A percentile compares a stretch with the other conserved stretches of the same genome.
Conservation (phyloP, 2,329 filamentous ascomycete species). For the Claviceps sp. region DNA sequence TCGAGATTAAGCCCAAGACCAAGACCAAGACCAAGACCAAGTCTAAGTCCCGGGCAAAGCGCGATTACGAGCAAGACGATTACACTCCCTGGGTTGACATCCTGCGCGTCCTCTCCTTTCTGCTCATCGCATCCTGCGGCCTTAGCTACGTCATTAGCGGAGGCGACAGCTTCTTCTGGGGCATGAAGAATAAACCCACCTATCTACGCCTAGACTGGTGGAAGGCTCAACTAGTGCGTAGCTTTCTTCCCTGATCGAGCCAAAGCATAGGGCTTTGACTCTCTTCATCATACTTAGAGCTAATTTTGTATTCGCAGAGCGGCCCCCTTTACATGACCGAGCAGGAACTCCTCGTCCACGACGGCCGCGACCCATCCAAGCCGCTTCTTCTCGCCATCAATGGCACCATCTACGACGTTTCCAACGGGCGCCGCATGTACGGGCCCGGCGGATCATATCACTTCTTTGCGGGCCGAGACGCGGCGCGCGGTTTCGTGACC, state of each 20-base stretch:
- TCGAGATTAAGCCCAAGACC: constrained; percentile 12
- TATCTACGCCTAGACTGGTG: constrained; percentile 46
- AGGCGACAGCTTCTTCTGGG: constrained; percentile 59
- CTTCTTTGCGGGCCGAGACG: constrained; percentile 77
- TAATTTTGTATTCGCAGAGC: constrained; percentile 19
- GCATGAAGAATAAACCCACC: constrained; percentile 44
- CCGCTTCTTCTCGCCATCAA: constrained; percentile 89
- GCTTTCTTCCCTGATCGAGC: neutral
- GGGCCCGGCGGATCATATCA: constrained; percentile 77
- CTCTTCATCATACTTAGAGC: too few species aligned
- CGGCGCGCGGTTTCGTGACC: constrained; percentile 78
- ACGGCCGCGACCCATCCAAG: constrained; percentile 59
- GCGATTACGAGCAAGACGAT: constrained; percentile 41
- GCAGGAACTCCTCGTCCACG: constrained; percentile 56
- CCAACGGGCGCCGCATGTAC: constrained; percentile 54
- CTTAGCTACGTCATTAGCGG: constrained; percentile 66
- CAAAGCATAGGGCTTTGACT: too few species aligned
- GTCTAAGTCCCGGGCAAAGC: constrained; percentile 8
- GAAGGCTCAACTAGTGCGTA: constrained; percentile 45
- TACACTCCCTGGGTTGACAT: constrained; percentile 47
- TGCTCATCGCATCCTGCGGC: constrained; percentile 51
- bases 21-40: neutral
- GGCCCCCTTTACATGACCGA: constrained; percentile 61
- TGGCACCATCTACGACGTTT: constrained; percentile 75
- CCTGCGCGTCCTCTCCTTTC: constrained; percentile 53